Conservation (phyloP, 371 early-diverging fungal genomes). For the Apophysomyces sp. region DNA sequence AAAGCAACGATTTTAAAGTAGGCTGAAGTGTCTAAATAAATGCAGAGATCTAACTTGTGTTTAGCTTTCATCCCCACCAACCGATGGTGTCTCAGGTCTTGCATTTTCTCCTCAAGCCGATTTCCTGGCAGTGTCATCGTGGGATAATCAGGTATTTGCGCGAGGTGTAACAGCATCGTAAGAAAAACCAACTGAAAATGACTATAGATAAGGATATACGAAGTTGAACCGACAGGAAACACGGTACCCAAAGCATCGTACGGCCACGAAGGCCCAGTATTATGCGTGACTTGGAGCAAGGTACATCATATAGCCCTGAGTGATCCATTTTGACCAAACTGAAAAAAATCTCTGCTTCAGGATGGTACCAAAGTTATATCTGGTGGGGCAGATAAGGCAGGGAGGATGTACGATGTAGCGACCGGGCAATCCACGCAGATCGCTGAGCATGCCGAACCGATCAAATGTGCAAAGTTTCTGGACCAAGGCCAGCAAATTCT, state of each 20-base stretch:
- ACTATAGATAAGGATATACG: constrained; percentile 86
- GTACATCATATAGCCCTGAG: constrained; percentile 41
- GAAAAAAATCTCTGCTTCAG: constrained; percentile 35
- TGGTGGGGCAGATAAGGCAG: constrained; percentile 87
- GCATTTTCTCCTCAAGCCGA: constrained; percentile 83
- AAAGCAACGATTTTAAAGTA: neutral
- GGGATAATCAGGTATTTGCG: constrained; percentile 84
- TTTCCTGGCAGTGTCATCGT: constrained; percentile 83
- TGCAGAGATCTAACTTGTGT: neutral
- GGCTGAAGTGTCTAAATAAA: neutral
- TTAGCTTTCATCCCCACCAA: constrained; percentile 71
- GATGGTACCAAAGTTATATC: constrained; percentile 87
- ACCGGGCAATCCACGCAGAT: constrained; percentile 80
- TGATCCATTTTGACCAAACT: neutral
- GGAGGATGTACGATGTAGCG: constrained; percentile 73
- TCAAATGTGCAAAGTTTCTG: constrained; percentile 72
- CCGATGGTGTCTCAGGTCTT: constrained; percentile 81
- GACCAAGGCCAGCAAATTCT: constrained; percentile 68
- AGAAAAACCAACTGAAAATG: neutral
- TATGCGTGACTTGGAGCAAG: constrained; percentile 86
- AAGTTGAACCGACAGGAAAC: constrained; percentile 72
- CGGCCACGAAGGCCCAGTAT: constrained; percentile 82
- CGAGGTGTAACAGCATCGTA: neutral
- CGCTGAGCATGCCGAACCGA: constrained; percentile 82
- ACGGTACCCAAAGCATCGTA: constrained; percentile 79